Conservation (phyloP, 164 flowering plant species). For the Aristolochia contorta region DNA sequence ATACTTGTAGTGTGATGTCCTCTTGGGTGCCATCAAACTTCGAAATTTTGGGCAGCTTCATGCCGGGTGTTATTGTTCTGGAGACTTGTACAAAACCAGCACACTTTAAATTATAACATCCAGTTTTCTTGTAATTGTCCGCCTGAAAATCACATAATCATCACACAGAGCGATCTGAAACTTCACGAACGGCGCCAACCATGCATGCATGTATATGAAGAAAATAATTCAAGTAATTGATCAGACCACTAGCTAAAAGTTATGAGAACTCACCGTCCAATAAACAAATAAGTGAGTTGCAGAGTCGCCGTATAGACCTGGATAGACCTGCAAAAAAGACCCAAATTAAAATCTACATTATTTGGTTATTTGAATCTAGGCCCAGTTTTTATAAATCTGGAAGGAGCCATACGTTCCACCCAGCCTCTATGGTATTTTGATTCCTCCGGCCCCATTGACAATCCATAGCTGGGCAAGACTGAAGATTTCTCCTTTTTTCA, state of each 20-base stretch:
- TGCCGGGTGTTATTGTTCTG: not conserved
- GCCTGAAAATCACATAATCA: not conserved
- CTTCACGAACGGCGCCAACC: no score
- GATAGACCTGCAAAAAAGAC: not conserved
- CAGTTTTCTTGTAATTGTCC: not conserved
- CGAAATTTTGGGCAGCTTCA: not conserved
- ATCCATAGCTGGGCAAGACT: not conserved
- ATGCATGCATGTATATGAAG: no score
- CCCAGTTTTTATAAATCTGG: not conserved
- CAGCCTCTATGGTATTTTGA: no score
- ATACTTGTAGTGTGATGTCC: not conserved
- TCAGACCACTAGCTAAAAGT: no score
- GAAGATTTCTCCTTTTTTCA: not conserved
- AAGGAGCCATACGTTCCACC: not conserved
- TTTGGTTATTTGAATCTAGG: not conserved
- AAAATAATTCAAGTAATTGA: no score
- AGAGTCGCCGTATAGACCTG: not conserved
- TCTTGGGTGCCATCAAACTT: not conserved
- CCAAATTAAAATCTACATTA: not conserved
- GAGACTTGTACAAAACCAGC: slow-evolving; percentile 2
- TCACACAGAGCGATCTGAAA: not conserved
- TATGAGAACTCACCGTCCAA: not conserved
- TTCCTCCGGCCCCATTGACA: no score
- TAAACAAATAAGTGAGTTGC: not conserved
- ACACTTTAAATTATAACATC: not conserved